Conservation (phyloP, 164 flowering plant species). For the Tinospora cordifolia region DNA sequence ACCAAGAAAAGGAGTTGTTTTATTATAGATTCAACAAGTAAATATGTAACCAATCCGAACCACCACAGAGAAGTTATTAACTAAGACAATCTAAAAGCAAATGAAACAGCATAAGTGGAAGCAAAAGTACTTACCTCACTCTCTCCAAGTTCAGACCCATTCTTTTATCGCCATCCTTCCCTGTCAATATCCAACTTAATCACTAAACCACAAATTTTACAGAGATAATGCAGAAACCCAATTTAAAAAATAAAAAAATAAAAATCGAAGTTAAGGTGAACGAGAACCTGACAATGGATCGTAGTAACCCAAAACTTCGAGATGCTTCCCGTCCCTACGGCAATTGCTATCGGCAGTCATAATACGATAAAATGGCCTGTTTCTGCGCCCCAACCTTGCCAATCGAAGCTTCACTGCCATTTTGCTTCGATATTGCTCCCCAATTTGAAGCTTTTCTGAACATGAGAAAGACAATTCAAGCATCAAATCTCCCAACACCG, state of each 20-base stretch:
- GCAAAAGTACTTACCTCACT: conserved; percentile 59
- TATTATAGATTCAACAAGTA: background rate
- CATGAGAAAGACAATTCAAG: background rate
- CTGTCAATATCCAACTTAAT: conserved; percentile 26
- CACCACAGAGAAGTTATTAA: background rate
- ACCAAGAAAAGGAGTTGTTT: background rate
- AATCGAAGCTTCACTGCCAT: conserved; percentile 85
- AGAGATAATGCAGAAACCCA: background rate
- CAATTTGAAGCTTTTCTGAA: background rate
- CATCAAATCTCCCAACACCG: background rate
- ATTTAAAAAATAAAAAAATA: too few species aligned
- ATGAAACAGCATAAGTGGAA: background rate
- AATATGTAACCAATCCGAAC: background rate
- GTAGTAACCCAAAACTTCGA: conserved; percentile 84
- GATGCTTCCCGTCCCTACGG: conserved; percentile 92
- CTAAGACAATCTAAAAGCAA: background rate
- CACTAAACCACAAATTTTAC: background rate
- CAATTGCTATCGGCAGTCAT: conserved; percentile 86
- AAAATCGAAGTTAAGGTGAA: background rate
- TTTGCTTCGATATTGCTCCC: conserved; percentile 16
- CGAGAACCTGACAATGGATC: conserved; percentile 79
- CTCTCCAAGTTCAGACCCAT: conserved; percentile 95
- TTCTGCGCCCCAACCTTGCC: conserved; percentile 76
- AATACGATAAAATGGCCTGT: conserved; percentile 78
- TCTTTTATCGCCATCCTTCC: conserved; percentile 84